Evolutionary conservation across 305 asterid species (phyloP), one percentile per base, ranked within the genome.

Genomic region (Stenogyne calaminthoides): DNA sequence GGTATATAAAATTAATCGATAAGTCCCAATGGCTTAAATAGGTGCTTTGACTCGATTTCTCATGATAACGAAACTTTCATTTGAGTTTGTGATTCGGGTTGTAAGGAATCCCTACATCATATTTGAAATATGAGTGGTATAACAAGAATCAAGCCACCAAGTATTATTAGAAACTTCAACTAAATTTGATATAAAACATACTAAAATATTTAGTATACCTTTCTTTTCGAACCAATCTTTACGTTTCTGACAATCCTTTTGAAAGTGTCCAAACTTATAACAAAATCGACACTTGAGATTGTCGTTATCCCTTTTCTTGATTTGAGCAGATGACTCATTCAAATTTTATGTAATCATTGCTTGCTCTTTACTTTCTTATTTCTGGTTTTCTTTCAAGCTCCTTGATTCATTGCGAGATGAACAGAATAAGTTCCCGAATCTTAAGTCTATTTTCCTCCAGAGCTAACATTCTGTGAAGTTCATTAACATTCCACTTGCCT

Each of bases 401-500:
- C 29, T 25, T 25, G 29, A 25, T 25, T 25, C 3, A 25, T 25
- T 25, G 29, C 29, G 29, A 25, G 29, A 25, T 25, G 29, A 25
- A 25, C 3, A 25, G 29, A 25, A 25, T 25, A 3, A 25, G 29
- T 59, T 16, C 61, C 54, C 3, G 32, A 5, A 6, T 44, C 32
- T 60, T 71, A 15, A 46, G 22, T 22, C 37, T 61, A 0, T 52
- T 47, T 32, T 71, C 51, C 25, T 60, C 69, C 0, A 61, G 76
- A 60, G 34, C 54, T 27, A 72, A 62, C 70, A 60, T 49, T 18
- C 27, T 36, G 39, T 49, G 52, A 58, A n/a, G n/a, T n/a, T n/a
- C n/a, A n/a, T n/a, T n/a, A n/a, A n/a, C n/a, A n/a, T n/a, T n/a
- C n/a, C n/a, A n/a, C n/a, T n/a, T n/a, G n/a, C n/a, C n/a, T n/a